Evolutionary conservation across 257 asterid genomes (phyloP).

Genomic region (Avicennia marina): DNA sequence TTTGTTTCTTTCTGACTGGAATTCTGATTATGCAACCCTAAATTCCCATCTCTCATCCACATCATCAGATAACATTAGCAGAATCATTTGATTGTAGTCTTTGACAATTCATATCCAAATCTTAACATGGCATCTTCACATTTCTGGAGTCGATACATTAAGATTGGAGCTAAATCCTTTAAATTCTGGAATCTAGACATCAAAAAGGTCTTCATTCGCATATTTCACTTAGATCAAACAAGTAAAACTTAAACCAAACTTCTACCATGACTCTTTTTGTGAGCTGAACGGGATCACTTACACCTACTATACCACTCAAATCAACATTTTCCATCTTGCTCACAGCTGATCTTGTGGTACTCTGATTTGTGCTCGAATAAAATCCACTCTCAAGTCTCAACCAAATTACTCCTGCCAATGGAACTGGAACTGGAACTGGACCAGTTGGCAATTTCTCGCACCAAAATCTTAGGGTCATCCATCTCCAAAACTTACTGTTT

Average conservation of each 20-base stretch:
- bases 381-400: conserved; percentile 31
- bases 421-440: conserved; percentile 22
- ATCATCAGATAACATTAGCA: conserved; percentile 20
- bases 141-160: conserved; percentile 17
- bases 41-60: conserved; percentile 70
- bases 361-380: conserved; percentile 19
- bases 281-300: conserved; percentile 29
- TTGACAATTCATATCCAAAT: conserved; percentile 26
- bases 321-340: conserved; percentile 19
- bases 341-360: conserved; percentile 24
- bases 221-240: conserved; percentile 19
- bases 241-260: conserved; percentile 21
- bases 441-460: no score
- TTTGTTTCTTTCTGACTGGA: conserved; percentile 18
- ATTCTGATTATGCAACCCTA: conserved; percentile 53
- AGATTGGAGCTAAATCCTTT: conserved; percentile 21
- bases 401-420: conserved; percentile 14
- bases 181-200: conserved; percentile 28
- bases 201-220: conserved; percentile 21
- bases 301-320: conserved; percentile 10
- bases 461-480: no score
- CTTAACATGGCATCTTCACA: conserved; percentile 23
- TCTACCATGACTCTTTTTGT: conserved; percentile 22
- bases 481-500: no score
- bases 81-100: conserved; percentile 5